Evolutionary conservation across 371 early-diverging fungal species (phyloP), one percentile per base, ranked within the genome.

Genomic region (Mucor velutinosus): DNA sequence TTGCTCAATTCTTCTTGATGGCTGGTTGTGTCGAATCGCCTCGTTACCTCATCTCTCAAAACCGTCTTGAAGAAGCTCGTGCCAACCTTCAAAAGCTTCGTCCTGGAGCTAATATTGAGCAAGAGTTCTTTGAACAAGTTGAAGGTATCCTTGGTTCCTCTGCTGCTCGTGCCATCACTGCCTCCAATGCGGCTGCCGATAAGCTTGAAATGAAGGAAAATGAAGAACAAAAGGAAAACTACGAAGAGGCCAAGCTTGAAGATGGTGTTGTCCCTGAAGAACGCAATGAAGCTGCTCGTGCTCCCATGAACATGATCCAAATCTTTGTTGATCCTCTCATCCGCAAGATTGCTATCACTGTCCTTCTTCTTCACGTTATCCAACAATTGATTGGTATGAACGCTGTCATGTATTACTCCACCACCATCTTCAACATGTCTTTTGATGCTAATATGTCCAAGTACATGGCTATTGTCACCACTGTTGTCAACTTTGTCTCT

Each of bases 161-260:
- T 37, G 64, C 99, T 55, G 96, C 97, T 33, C 90, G 89, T 69
- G 93, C 97, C 25, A 98, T 98, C 60, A 98, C 98, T 69, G 92
- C 95, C 60, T 97, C 97, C 69, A 92, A 96, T 64, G 97, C 95
- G 37, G 96, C 97, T n/a, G 86, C 93, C 7, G 33, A 19, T 25
- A 61, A 51, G 33, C 14, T 14, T 23, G 59, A 58, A 7, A 47
- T 27, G 15, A 49, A 58, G 21, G 57, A 56, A 15, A 25, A 7
- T 14, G 57, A 57, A 19, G 56, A 53, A 29, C 21, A 55, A 14
- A 61, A 61, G 32, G 58, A 56, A 15, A 14, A 3, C 14, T n/a
- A 43, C 12, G 62, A 71, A 11, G 58, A 62, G 30, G 12, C 39
- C 12, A 63, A 64, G n/a, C 58, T 45, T 45, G 65, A 65, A 55